phyloP scores from a whole-genome alignment of 2,329 filamentous ascomycete species.

The Colletotrichum acutatum region DNA sequence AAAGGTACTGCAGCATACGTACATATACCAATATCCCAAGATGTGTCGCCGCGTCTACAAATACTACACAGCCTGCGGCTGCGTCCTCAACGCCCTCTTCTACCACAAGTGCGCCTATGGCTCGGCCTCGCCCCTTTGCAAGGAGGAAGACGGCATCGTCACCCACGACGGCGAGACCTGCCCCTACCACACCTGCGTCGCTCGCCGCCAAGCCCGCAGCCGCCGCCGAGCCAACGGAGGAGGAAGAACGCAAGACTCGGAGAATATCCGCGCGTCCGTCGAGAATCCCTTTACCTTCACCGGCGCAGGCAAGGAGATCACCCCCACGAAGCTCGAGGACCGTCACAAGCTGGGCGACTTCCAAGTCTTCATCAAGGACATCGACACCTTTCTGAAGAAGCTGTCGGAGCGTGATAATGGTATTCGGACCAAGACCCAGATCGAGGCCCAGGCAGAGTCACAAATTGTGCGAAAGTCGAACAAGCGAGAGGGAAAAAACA shows the following conservation, averaged over 20 bases:
- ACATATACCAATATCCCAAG: neutral
- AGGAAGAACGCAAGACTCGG: no score
- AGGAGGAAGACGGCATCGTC: slow-evolving; percentile 6
- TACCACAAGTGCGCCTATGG: slow-evolving; percentile 13
- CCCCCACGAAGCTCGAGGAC: neutral
- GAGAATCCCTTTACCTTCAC: neutral
- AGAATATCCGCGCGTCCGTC: neutral
- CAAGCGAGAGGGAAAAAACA: neutral
- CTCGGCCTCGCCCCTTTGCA: slow-evolving; percentile 5
- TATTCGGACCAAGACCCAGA: no score
- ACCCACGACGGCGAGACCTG: slow-evolving; percentile 1
- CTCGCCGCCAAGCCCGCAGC: neutral
- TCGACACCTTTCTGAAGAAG: neutral
- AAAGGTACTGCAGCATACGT: neutral
- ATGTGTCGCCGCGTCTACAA: slow-evolving; percentile 27
- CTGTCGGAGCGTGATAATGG: no score
- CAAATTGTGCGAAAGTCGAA: neutral
- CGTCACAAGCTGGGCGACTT: neutral
- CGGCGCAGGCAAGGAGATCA: neutral
- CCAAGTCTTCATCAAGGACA: neutral
- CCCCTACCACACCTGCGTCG: slow-evolving; percentile 16
- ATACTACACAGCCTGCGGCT: slow-evolving; percentile 21
- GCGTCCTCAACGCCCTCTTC: slow-evolving; percentile 5
- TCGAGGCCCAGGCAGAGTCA: neutral
- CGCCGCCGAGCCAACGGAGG: no score